Evolutionary conservation across 2,329 filamentous ascomycete species (phyloP).

Genomic region (Periglandula ipomoeae): DNA sequence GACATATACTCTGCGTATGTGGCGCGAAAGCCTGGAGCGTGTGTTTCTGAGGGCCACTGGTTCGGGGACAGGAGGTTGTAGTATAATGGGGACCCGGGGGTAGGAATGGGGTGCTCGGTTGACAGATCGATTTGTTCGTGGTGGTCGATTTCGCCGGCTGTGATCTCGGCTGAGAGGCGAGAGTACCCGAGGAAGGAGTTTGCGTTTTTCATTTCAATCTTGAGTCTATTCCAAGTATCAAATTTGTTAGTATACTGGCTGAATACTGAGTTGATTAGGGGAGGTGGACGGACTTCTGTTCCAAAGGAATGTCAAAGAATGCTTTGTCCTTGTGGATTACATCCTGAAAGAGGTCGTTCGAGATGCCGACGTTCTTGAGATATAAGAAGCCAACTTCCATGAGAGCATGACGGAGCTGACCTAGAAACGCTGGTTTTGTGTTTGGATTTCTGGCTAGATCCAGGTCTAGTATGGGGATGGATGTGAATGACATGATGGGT

Average conservation of each 20-base stretch:
- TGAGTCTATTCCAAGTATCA: too few species aligned
- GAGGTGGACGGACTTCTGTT: too few species aligned
- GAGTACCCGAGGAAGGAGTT: constrained; percentile 65
- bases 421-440: constrained; percentile 65
- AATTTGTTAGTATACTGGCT: too few species aligned
- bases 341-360: constrained; percentile 51
- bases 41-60: constrained; percentile 63
- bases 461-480: constrained; percentile 71
- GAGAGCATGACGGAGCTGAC: constrained; percentile 62
- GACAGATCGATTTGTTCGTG: constrained; percentile 82
- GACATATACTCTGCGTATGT: constrained; percentile 68
- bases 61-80: constrained; percentile 68
- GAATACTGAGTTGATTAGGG: too few species aligned
- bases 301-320: constrained; percentile 68
- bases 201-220: constrained; percentile 66
- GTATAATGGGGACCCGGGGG: constrained; percentile 55
- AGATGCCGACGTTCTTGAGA: constrained; percentile 68
- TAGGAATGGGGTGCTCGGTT: constrained; percentile 62
- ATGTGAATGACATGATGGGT: constrained; percentile 60
- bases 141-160: constrained; percentile 67
- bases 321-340: constrained; percentile 59
- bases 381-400: constrained; percentile 87
- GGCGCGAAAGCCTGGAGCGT: constrained; percentile 58
- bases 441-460: constrained; percentile 51
- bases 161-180: constrained; percentile 57